phyloP scores from a whole-genome alignment of 1,284 basidiomycete genomes.

The Moniliophthora roreri region DNA sequence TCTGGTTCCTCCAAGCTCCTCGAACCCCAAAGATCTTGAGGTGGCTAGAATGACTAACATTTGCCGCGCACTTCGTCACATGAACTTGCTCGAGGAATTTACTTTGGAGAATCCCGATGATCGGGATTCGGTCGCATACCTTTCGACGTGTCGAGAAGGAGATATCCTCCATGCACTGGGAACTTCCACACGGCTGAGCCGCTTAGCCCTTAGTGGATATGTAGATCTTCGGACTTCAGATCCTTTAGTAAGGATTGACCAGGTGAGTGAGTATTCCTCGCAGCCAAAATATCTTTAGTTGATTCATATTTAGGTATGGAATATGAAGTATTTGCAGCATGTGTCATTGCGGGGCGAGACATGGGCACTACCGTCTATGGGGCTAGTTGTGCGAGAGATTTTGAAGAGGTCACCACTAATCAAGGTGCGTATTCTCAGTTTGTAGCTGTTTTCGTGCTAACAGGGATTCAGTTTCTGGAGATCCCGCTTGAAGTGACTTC shows the following conservation, averaged over 20 bases:
- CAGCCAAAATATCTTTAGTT: neutral
- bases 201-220: neutral
- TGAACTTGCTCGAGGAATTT: slow-evolving; percentile 38
- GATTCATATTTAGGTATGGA: slow-evolving; percentile 33
- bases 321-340: slow-evolving; percentile 34
- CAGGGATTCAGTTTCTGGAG: slow-evolving; percentile 32
- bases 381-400: slow-evolving; percentile 31
- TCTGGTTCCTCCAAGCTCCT: slow-evolving; percentile 22
- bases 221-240: neutral
- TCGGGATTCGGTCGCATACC: neutral
- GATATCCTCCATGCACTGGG: slow-evolving; percentile 25
- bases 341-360: slow-evolving; percentile 36
- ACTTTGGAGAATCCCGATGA: slow-evolving; percentile 29
- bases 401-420: slow-evolving; percentile 35
- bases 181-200: neutral
- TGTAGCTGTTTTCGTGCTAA: neutral
- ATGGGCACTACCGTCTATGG: slow-evolving; percentile 35
- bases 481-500: slow-evolving; percentile 41
- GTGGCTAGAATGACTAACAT: slow-evolving; percentile 34
- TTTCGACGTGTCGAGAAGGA: slow-evolving; percentile 14
- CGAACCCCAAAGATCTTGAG: slow-evolving; percentile 23
- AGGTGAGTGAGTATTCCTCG: slow-evolving; percentile 16
- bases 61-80: slow-evolving; percentile 37
- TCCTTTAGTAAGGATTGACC: slow-evolving; percentile 2
- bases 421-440: slow-evolving; percentile 28